phyloP scores from a whole-genome alignment of 2,329 filamentous ascomycete genomes.

The Clonostachys rhizophaga region DNA sequence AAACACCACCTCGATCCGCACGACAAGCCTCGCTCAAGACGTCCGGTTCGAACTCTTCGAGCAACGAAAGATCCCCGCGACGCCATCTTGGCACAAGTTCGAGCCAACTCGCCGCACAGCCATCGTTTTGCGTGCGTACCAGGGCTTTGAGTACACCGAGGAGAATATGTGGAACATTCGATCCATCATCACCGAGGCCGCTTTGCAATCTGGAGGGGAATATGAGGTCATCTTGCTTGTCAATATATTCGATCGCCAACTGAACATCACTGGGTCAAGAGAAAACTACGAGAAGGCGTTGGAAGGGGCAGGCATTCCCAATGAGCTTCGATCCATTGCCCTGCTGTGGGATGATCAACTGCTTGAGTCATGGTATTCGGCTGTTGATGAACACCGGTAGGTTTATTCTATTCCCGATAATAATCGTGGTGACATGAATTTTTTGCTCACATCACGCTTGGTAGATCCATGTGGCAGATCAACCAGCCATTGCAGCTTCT shows the following conservation, averaged over 20 bases:
- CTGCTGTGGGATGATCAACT: constrained; percentile 65
- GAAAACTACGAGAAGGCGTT: constrained; percentile 47
- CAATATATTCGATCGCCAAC: constrained; percentile 52
- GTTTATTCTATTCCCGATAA: neutral
- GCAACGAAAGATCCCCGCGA: constrained; percentile 1
- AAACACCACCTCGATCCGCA: neutral
- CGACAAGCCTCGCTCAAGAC: neutral
- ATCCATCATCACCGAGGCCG: constrained; percentile 59
- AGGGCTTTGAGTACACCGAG: constrained; percentile 51
- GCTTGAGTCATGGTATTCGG: constrained; percentile 62
- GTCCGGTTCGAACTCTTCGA: constrained; percentile 8
- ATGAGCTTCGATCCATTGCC: constrained; percentile 66
- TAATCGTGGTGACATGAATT: neutral
- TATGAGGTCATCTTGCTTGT: constrained; percentile 60
- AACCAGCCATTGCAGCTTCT: constrained; percentile 25
- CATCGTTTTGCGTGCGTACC: constrained; percentile 14
- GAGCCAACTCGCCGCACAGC: constrained; percentile 15
- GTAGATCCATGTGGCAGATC: constrained; percentile 19
- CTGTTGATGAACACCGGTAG: constrained; percentile 44
- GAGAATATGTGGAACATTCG: constrained; percentile 59
- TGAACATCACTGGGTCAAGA: constrained; percentile 49
- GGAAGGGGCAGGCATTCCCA: constrained; percentile 43
- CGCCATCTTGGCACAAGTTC: constrained; percentile 18
- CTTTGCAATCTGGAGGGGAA: constrained; percentile 56
- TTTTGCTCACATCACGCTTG: neutral